These are phyloP conservation scores for Xanthoparmelia taractica DNA, from an alignment of 495 filamentous ascomycete genomes.

Conservation along the genomic window DNA sequence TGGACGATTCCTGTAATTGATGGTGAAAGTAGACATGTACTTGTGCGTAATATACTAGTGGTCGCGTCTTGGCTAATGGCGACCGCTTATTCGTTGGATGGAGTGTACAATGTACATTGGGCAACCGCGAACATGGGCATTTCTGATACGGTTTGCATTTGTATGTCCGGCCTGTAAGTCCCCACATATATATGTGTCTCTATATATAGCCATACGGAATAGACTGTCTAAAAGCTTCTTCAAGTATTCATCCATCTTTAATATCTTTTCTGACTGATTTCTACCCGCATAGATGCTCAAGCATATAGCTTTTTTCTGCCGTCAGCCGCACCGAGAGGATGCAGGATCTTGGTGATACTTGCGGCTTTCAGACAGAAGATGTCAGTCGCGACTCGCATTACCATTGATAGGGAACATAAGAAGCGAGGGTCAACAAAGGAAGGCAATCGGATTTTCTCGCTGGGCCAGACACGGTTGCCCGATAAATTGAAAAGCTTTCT, in stretches of 20 bases:
- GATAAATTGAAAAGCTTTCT: conserved; percentile 13
- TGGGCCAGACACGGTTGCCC: background rate
- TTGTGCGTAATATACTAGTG: background rate
- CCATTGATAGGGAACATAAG: no score
- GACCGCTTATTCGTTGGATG: background rate
- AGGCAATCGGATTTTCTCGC: conserved; percentile 31
- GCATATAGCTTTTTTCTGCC: conserved; percentile 28
- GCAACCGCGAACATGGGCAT: background rate
- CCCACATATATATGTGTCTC: background rate
- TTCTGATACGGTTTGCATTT: no score
- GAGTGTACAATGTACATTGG: background rate
- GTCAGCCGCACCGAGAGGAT: conserved; percentile 40
- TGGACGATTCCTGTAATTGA: background rate
- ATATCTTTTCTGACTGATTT: background rate
- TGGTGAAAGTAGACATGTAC: background rate
- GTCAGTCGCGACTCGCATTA: conserved; percentile 32
- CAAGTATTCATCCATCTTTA: background rate
- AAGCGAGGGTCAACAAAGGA: conserved; percentile 36
- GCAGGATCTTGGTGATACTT: conserved; percentile 36
- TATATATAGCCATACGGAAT: background rate
- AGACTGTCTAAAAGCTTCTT: background rate
- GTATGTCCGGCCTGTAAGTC: no score
- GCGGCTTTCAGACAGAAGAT: conserved; percentile 38
- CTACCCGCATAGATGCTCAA: background rate
- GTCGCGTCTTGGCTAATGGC: background rate